These are phyloP conservation scores for Allodekkera sacchari DNA, from an alignment of 805 yeast genomes.

Conservation along the genomic window DNA sequence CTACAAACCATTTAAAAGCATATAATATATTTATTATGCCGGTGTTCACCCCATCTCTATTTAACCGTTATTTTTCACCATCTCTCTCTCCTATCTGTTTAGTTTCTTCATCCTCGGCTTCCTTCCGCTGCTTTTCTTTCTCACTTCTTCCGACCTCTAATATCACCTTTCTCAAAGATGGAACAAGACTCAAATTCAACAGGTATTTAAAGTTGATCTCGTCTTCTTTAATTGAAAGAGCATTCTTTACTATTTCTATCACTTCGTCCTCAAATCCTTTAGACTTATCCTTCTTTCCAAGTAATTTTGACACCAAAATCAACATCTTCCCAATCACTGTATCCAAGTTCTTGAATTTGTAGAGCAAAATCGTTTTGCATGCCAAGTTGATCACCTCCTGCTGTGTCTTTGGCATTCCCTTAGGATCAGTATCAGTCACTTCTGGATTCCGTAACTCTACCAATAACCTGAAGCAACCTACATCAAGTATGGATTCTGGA, in stretches of 20 bases:
- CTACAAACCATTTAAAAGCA: neutral
- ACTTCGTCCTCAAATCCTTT: conserved; percentile 23
- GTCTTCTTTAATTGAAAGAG: conserved; percentile 22
- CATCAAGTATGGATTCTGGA: conserved; percentile 54
- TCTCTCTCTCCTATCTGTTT: conserved; percentile 1
- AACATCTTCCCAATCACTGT: conserved; percentile 19
- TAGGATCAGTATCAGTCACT: conserved; percentile 47
- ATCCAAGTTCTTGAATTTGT: conserved; percentile 19
- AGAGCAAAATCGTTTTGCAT: conserved; percentile 42
- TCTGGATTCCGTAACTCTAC: conserved; percentile 61
- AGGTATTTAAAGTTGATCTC: conserved; percentile 17
- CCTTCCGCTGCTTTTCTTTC: conserved; percentile 1
- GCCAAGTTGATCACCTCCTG: conserved; percentile 57
- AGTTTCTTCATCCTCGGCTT: neutral
- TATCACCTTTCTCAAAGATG: conserved; percentile 13
- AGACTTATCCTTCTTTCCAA: conserved; percentile 16
- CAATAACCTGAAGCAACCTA: conserved; percentile 67
- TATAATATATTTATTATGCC: too few species aligned
- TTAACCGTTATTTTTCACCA: neutral
- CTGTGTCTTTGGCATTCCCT: conserved; percentile 59
- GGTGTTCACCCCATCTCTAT: too few species aligned
- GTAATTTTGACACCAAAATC: conserved; percentile 18
- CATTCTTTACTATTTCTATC: conserved; percentile 25
- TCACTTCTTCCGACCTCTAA: conserved; percentile 1
- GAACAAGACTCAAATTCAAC: conserved; percentile 17